A percentile compares a stretch with the other conserved stretches of the same genome.
phyloP scores from a whole-genome alignment of 208 protist species.

The Trypanosoma avium region DNA sequence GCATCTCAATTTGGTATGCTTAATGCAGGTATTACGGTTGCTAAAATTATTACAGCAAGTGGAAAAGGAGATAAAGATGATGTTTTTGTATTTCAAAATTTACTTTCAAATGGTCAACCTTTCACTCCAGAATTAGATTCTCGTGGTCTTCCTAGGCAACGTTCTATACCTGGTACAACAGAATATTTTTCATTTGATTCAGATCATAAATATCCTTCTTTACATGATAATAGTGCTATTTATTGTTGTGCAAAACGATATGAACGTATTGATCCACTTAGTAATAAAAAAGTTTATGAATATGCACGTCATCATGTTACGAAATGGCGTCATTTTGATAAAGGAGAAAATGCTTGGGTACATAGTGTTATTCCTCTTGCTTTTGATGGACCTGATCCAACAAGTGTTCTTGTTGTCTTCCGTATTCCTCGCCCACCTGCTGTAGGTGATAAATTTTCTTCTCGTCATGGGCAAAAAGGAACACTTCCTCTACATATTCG shows the following conservation, averaged over 20 bases:
- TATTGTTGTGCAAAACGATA: constrained; percentile 86
- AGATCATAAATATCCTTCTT: constrained; percentile 75
- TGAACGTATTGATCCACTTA: constrained; percentile 68
- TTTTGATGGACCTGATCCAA: constrained; percentile 82
- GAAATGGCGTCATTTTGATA: constrained; percentile 89
- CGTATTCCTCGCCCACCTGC: constrained; percentile 95
- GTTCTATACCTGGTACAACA: constrained; percentile 43
- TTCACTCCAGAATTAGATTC: constrained; percentile 64
- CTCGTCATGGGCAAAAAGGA: constrained; percentile 99
- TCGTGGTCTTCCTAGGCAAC: constrained; percentile 72
- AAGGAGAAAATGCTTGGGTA: constrained; percentile 89
- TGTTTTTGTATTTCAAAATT: constrained; percentile 86
- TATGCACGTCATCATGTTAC: constrained; percentile 85
- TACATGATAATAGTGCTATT: constrained; percentile 67
- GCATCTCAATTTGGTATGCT: constrained; percentile 98
- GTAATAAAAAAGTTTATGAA: constrained; percentile 74
- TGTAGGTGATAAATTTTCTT: constrained; percentile 99
- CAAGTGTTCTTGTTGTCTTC: constrained; percentile 75
- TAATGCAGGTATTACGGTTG: constrained; percentile 95
- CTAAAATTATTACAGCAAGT: constrained; percentile 70
- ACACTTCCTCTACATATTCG: constrained; percentile 95
- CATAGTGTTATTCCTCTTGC: constrained; percentile 88
- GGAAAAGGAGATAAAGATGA: constrained; percentile 53
- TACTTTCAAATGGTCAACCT: constrained; percentile 63
- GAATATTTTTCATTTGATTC: constrained; percentile 63